Conservation (phyloP, 83 land plant species). For the Picea mariana region DNA sequence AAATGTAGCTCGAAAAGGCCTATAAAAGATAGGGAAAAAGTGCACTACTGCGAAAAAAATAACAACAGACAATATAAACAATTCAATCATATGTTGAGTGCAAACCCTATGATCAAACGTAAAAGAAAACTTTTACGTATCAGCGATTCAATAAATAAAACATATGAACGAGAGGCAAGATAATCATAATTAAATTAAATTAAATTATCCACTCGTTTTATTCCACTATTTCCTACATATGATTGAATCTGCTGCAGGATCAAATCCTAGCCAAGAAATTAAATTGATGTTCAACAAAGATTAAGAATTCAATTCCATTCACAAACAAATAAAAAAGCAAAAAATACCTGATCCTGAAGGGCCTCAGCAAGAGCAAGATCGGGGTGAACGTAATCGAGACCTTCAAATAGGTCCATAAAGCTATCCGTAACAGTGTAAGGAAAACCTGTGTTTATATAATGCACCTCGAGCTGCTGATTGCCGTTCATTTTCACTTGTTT, state of each 20-base stretch:
- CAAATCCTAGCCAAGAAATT: not conserved
- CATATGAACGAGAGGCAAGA: not conserved
- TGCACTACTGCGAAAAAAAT: too few relatives aligned
- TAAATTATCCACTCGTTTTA: not conserved
- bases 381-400: constrained; percentile 49
- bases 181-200: not conserved
- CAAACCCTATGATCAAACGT: too few relatives aligned
- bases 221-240: not conserved
- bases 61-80: too few relatives aligned
- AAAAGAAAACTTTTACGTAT: too few relatives aligned
- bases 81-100: too few relatives aligned
- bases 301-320: too few relatives aligned
- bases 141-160: too few relatives aligned
- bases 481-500: constrained; percentile 39
- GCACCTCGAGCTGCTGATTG: constrained; percentile 44
- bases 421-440: constrained; percentile 52
- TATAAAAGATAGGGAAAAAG: too few relatives aligned
- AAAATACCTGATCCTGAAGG: constrained; percentile 46
- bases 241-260: not conserved
- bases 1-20: too few relatives aligned
- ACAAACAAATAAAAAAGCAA: not conserved
- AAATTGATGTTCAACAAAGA: not conserved
- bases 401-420: constrained; percentile 72
- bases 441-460: constrained; percentile 36
- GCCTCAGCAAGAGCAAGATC: constrained; percentile 45